Base-by-base conservation (phyloP, 192 early-diverging fungal species). In the Coemansia sp. region DNA sequence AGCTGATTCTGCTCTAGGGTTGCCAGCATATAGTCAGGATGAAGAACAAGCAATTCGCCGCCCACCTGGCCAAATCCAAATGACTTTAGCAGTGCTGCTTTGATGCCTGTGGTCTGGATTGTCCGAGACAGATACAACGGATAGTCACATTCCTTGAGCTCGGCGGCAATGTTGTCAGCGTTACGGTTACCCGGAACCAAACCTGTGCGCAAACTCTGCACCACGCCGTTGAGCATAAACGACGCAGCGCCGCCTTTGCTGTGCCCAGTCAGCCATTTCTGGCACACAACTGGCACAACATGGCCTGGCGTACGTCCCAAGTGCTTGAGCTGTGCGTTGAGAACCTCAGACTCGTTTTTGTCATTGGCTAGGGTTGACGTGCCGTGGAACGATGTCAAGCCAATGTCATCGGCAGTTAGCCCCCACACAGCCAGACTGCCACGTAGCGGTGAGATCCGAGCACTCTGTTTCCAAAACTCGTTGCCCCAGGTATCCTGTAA, bases 171-270 rank as follows among this genome's bases (percentile, higher is more conserved):
- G 27, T 79, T 73, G 54, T 79, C 67, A 0, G 76, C 70, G 64
- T 97, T 94, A 67, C 93, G 91, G 82, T 97, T 97, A 49, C 95
- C 95, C 15, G 93, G 95, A 55, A 95, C 84, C 39, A 94, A 78
- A 62, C 95, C 92, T 29, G 89, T 90, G 56, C 90, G 87, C 55
- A 97, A 77, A 48, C 86, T 79, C 70, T 95, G 93, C 25, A 97
- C 69, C 48, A 93, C 84, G 63, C 93, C 93, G 75, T 95, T 97
- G 62, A 92, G 84, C 95, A 97, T 95, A 89, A 91, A 97, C 22
- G 87, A 89, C 25, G 95, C 93, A 41, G 95, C 93, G 23, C 93
- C 88, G 37, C 90, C 95, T 87, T 95, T 95, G 53, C 93, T 87
- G 45, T 78, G 93, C 48, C 93, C 95, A 3, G 25, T 27, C 1